Evolutionary conservation across 768 basidiomycete species (phyloP).

Genomic region (Termitomyces sp.): DNA sequence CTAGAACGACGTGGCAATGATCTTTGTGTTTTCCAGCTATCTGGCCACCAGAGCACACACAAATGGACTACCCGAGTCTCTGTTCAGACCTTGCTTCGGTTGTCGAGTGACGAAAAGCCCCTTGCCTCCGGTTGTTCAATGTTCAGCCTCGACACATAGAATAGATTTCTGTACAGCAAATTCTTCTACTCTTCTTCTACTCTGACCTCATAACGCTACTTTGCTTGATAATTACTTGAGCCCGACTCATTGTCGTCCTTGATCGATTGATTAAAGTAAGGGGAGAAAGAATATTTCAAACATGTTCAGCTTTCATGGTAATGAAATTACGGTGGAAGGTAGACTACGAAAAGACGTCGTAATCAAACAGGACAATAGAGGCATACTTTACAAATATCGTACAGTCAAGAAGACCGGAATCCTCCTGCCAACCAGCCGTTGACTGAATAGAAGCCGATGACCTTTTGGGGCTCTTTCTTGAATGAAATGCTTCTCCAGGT

Average conservation of each 20-base stretch:
- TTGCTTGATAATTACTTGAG: no score
- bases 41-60: no score
- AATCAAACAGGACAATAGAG: background rate
- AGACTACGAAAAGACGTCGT: background rate
- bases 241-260: background rate
- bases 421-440: conserved; percentile 33
- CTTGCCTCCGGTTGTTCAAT: no score
- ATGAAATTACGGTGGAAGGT: background rate
- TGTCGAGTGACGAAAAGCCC: no score
- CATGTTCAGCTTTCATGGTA: background rate
- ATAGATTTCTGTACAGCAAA: no score
- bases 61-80: no score
- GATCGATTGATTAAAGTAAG: background rate
- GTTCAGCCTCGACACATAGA: no score
- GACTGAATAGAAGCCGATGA: conserved; percentile 28
- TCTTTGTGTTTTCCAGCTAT: no score
- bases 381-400: background rate
- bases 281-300: background rate
- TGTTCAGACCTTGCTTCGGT: no score
- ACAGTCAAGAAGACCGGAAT: conserved; percentile 14
- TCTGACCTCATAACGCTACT: background rate
- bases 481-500: conserved; percentile 26
- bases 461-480: conserved; percentile 23
- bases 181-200: no score
- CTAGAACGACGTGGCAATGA: no score